Percentiles rank a stretch among this genome's conserved stretches.
Evolutionary conservation across 2,329 filamentous ascomycete genomes (phyloP).

Genomic region (Aspergillus ibericus): DNA sequence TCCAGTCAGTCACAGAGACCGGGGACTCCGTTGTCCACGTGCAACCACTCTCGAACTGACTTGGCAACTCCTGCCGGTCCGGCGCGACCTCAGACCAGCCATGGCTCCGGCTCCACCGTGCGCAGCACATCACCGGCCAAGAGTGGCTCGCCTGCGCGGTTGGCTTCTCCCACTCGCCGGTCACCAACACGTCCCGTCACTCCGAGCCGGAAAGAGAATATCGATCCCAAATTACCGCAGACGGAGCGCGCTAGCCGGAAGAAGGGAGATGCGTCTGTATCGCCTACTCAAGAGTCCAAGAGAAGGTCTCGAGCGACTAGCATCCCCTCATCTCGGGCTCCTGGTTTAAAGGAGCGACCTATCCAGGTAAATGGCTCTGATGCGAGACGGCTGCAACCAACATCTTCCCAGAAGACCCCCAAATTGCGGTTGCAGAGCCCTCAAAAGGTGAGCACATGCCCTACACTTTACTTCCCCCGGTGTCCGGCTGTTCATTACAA

Average conservation of each 20-base stretch:
- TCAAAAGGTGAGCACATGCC: constrained; percentile 49
- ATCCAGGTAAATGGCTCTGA: constrained; percentile 33
- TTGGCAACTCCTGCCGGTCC: constrained; percentile 31
- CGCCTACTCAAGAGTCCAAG: constrained; percentile 41
- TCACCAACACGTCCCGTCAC: constrained; percentile 36
- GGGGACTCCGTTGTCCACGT: constrained; percentile 30
- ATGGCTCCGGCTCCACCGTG: constrained; percentile 29
- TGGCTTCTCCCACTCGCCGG: constrained; percentile 33
- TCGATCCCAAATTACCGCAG: constrained; percentile 34
- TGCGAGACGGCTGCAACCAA: constrained; percentile 42
- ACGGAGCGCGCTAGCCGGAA: constrained; percentile 36
- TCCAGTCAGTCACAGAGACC: constrained; percentile 41
- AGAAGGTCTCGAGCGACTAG: constrained; percentile 49
- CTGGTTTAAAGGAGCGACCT: constrained; percentile 37
- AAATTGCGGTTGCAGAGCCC: constrained; percentile 68
- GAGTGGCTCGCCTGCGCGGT: constrained; percentile 28
- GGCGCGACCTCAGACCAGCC: constrained; percentile 31
- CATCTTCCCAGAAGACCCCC: constrained; percentile 68
- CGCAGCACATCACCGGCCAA: constrained; percentile 36
- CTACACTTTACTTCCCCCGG: background rate
- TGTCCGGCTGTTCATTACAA: background rate
- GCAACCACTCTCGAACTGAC: constrained; percentile 29
- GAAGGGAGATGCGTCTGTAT: constrained; percentile 33
- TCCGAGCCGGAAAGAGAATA: constrained; percentile 43
- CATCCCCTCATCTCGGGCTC: constrained; percentile 49